phyloP scores from a whole-genome alignment of 1,139 yeast genomes.

The Petasospora rhodanensis region DNA sequence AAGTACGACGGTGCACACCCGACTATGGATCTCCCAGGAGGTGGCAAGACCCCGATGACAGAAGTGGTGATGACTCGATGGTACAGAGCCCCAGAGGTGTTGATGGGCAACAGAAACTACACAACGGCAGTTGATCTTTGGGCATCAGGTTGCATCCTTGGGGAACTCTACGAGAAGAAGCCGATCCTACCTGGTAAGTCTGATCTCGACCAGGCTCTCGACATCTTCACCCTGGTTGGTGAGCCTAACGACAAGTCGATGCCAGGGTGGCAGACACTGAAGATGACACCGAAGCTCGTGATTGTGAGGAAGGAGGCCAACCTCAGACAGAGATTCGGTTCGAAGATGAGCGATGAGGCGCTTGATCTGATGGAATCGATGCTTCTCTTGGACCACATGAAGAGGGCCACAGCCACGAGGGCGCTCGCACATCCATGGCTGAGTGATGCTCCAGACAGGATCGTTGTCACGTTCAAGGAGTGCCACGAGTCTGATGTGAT shows the following conservation, averaged over 20 bases:
- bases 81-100: constrained; percentile 94
- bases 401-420: constrained; percentile 70
- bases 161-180: constrained; percentile 73
- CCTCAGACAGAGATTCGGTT: constrained; percentile 39
- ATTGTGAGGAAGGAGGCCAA: constrained; percentile 45
- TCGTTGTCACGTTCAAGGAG: too few species aligned
- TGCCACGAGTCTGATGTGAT: too few species aligned
- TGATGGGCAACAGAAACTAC: constrained; percentile 78
- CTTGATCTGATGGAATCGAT: constrained; percentile 47
- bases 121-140: constrained; percentile 91
- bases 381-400: constrained; percentile 62
- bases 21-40: constrained; percentile 49
- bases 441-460: too few species aligned
- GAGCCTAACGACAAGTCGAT: constrained; percentile 66
- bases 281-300: constrained; percentile 9
- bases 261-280: constrained; percentile 45
- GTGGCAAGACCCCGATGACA: constrained; percentile 74
- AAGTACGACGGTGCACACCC: constrained; percentile 70
- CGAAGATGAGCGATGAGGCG: constrained; percentile 28
- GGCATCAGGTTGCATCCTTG: constrained; percentile 97
- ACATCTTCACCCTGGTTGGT: constrained; percentile 78
- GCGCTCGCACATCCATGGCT: too few species aligned
- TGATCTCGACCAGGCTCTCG: constrained; percentile 87
- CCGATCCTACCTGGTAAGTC: constrained; percentile 85
- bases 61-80: constrained; percentile 93